A percentile compares a stretch with the other conserved stretches of the same genome.
Conservation (phyloP, 164 flowering plant genomes). For the Taxillus chinensis region DNA sequence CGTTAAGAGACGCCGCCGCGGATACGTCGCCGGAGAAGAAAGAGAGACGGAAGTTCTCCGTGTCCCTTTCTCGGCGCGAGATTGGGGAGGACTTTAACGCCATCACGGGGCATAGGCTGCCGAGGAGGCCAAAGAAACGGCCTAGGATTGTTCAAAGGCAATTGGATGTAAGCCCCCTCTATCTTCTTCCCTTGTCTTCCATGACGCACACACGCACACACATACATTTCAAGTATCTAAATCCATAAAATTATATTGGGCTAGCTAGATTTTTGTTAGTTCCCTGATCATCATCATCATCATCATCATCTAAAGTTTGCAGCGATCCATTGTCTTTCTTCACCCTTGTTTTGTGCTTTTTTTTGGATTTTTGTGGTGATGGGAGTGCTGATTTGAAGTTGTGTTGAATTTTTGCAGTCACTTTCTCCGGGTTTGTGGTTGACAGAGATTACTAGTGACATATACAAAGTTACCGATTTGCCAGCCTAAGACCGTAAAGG, state of each 20-base stretch:
- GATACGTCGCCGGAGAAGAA: not conserved
- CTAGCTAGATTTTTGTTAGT: too few relatives aligned
- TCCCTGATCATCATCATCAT: too few relatives aligned
- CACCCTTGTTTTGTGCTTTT: not conserved
- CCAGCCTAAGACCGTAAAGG: slow-evolving; percentile 22
- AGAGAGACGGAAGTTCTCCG: slow-evolving; percentile 11
- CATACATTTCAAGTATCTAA: too few relatives aligned
- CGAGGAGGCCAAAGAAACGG: slow-evolving; percentile 27
- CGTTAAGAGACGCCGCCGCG: too few relatives aligned
- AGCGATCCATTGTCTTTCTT: not conserved
- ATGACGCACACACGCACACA: too few relatives aligned
- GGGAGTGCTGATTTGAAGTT: too few relatives aligned
- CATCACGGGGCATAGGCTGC: slow-evolving; percentile 24
- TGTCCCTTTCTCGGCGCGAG: slow-evolving; percentile 16
- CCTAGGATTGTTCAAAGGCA: slow-evolving; percentile 21
- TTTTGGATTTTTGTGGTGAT: not conserved
- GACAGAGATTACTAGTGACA: slow-evolving; percentile 22
- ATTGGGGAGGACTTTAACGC: slow-evolving; percentile 24
- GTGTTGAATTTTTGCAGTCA: slow-evolving; percentile 13
- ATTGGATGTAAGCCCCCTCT: slow-evolving; percentile 15
- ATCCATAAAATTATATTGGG: too few relatives aligned
- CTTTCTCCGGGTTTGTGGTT: slow-evolving; percentile 43
- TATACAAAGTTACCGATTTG: slow-evolving; percentile 23
- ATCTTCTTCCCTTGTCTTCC: not conserved
- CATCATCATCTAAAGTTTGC: too few relatives aligned